Percentiles rank a stretch among this genome's conserved stretches.
Evolutionary conservation across 192 early-diverging fungal species (phyloP).

Genomic region (Jimgerdemannia flammicorona): DNA sequence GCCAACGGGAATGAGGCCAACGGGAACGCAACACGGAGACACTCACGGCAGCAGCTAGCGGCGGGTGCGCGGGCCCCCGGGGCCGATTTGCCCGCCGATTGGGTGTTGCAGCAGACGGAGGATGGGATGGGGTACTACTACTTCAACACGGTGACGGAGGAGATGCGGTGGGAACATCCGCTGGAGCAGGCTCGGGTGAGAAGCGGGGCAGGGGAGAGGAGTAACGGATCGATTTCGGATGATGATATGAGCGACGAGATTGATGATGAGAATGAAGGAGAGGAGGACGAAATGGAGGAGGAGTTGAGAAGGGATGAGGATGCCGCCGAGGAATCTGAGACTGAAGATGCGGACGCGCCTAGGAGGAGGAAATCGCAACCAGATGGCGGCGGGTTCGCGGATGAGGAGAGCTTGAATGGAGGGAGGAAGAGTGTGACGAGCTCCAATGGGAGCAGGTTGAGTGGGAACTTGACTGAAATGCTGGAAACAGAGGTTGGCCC

Average conservation of each 20-base stretch:
- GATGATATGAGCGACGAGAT: background rate
- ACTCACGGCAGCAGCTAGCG: too few relatives aligned
- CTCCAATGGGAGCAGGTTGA: slow-evolving; percentile 1
- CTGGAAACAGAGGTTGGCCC: too few relatives aligned
- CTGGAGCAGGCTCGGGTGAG: background rate
- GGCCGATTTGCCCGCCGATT: slow-evolving; percentile 16
- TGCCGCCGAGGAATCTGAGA: background rate
- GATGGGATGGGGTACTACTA: slow-evolving; percentile 36
- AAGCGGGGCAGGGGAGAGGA: slow-evolving; percentile 5
- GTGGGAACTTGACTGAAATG: background rate
- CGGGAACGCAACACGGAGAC: background rate
- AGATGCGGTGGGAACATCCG: slow-evolving; percentile 35
- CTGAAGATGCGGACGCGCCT: background rate
- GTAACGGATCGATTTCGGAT: slow-evolving; percentile 11
- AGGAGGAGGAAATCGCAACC: background rate
- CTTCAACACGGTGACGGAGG: slow-evolving; percentile 31
- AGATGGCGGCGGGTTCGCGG: too few relatives aligned
- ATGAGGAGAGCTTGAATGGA: background rate
- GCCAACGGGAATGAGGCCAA: background rate
- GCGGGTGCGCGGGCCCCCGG: background rate
- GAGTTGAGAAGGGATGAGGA: background rate
- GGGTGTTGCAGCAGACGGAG: slow-evolving; percentile 23
- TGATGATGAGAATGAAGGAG: background rate
- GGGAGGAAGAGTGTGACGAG: slow-evolving; percentile 2
- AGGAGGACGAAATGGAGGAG: background rate